These are phyloP conservation scores for Colletotrichum tamarilloi DNA, from an alignment of 2,329 filamentous ascomycete species.

Conservation along the genomic window DNA sequence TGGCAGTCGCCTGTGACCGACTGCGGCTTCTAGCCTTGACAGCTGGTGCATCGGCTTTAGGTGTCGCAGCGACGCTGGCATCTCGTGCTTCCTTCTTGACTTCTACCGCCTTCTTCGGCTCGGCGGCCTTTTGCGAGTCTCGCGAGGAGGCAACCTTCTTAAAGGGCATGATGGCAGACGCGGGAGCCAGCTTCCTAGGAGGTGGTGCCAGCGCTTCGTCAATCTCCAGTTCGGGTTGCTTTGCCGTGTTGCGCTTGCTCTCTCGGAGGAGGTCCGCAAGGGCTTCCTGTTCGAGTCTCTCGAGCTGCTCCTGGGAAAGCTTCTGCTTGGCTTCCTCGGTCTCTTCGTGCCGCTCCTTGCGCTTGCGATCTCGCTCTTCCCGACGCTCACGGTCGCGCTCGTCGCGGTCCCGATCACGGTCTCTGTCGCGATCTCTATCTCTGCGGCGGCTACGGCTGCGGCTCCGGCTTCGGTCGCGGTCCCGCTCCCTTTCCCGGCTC, in stretches of 20 bases:
- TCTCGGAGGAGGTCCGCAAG: constrained; percentile 69
- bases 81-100: constrained; percentile 49
- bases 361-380: constrained; percentile 45
- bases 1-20: constrained; percentile 37
- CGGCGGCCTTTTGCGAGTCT: constrained; percentile 56
- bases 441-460: constrained; percentile 31
- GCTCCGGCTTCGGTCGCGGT: constrained; percentile 47
- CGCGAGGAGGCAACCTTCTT: constrained; percentile 46
- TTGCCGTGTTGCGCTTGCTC: constrained; percentile 61
- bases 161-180: constrained; percentile 70
- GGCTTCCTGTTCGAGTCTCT: constrained; percentile 68
- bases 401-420: constrained; percentile 45
- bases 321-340: constrained; percentile 62
- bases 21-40: constrained; percentile 40
- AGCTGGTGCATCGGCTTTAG: constrained; percentile 17
- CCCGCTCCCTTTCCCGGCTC: constrained; percentile 51
- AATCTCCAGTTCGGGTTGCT: constrained; percentile 64
- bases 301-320: constrained; percentile 68
- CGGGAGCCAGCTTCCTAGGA: constrained; percentile 61
- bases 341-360: constrained; percentile 51
- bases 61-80: constrained; percentile 25
- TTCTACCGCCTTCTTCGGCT: constrained; percentile 52
- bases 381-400: constrained; percentile 43
- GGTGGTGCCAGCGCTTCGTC: constrained; percentile 67
- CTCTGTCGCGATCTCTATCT: constrained; percentile 44